phyloP scores from a whole-genome alignment of 371 early-diverging fungal species.

The Mucor indicus region DNA sequence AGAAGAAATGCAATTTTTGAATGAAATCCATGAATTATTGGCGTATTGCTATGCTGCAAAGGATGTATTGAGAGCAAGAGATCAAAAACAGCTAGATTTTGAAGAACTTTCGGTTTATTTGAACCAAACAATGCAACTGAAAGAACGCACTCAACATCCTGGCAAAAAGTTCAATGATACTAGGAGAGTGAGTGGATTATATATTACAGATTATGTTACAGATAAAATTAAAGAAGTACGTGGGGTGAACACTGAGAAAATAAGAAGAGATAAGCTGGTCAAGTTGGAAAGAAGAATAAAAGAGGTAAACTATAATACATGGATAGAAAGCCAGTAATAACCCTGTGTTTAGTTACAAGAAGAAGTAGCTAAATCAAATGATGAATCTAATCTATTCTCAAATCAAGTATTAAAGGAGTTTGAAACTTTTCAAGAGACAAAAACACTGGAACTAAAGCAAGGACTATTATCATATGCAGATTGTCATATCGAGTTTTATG shows the following conservation, averaged over 20 bases:
- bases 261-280: constrained; percentile 71
- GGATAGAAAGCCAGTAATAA: too few relatives aligned
- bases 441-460: constrained; percentile 76
- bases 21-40: constrained; percentile 80
- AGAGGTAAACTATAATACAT: constrained; percentile 64
- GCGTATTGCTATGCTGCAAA: constrained; percentile 88
- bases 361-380: constrained; percentile 71
- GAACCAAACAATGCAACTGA: constrained; percentile 61
- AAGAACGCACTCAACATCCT: constrained; percentile 57
- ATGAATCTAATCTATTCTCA: constrained; percentile 72
- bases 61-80: constrained; percentile 79
- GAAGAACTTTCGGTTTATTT: constrained; percentile 83
- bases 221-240: constrained; percentile 89
- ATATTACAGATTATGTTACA: constrained; percentile 76
- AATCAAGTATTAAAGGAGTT: constrained; percentile 77
- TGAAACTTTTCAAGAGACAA: constrained; percentile 74
- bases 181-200: constrained; percentile 31
- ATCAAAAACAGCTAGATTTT: constrained; percentile 93
- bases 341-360: constrained; percentile 82
- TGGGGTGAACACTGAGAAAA: constrained; percentile 80
- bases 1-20: constrained; percentile 42
- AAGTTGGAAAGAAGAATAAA: constrained; percentile 68
- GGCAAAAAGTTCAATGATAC: constrained; percentile 11
- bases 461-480: constrained; percentile 71
- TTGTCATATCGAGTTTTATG: constrained; percentile 74